Evolutionary conservation across 1,284 basidiomycete species (phyloP).

Genomic region (Puccinia hordei): DNA sequence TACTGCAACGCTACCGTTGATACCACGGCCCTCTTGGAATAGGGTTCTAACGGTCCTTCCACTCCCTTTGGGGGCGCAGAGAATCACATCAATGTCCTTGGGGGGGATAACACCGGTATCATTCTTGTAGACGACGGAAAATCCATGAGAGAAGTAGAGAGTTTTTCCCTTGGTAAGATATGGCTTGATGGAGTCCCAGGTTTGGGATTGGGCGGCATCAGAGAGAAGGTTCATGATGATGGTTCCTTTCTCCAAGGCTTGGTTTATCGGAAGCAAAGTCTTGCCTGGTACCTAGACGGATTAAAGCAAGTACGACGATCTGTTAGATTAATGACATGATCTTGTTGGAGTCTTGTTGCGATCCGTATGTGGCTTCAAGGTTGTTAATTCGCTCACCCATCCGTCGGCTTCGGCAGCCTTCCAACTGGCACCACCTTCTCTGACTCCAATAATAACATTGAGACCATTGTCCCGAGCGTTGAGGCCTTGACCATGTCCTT

Average conservation of each 20-base stretch:
- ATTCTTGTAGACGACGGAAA: slow-evolving; percentile 97
- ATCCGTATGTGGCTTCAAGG: not conserved
- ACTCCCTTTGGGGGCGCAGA: slow-evolving; percentile 98
- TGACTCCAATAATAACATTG: slow-evolving; percentile 98
- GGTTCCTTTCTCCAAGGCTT: slow-evolving; percentile 91
- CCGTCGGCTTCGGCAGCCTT: slow-evolving; percentile 93
- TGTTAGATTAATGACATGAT: not conserved
- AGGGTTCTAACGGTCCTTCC: slow-evolving; percentile 98
- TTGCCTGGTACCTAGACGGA: slow-evolving; percentile 79
- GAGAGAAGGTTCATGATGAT: slow-evolving; percentile 99
- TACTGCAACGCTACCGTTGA: slow-evolving; percentile 73
- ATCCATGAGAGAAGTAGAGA: slow-evolving; percentile 99
- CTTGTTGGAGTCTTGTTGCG: not conserved
- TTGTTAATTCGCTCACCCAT: slow-evolving; percentile 68
- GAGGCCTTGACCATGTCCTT: slow-evolving; percentile 95
- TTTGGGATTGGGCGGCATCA: slow-evolving; percentile 94
- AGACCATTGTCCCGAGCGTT: slow-evolving; percentile 99
- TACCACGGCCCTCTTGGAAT: slow-evolving; percentile 98
- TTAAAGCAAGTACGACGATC: not conserved
- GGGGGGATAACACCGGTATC: slow-evolving; percentile 93
- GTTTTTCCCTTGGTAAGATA: slow-evolving; percentile 97
- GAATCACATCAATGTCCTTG: slow-evolving; percentile 93
- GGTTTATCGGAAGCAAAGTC: slow-evolving; percentile 97
- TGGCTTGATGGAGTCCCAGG: slow-evolving; percentile 84
- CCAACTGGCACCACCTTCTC: slow-evolving; percentile 95